Evolutionary conservation across 257 asterid genomes (phyloP), one percentile per base, ranked within the genome.

Genomic region (Striga asiatica): DNA sequence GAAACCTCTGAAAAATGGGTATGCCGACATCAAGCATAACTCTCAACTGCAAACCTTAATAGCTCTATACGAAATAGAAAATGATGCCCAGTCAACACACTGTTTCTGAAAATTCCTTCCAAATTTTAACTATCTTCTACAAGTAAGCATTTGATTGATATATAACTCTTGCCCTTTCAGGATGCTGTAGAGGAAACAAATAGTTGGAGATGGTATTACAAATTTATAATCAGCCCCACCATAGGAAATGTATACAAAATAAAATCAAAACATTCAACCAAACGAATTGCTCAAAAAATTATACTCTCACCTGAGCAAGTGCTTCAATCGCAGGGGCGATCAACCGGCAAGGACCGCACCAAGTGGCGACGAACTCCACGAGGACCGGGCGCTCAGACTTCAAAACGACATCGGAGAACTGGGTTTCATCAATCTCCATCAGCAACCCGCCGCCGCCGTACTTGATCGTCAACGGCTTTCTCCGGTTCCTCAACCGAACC

Each of bases 291-390:
- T 49, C 45, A 43, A 45, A 32, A n/a, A n/a, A n/a, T n/a, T n/a
- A n/a, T n/a, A n/a, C n/a, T n/a, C 61, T 27, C n/a, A 81, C 96
- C 92, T 83, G 74, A 55, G 96, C 89, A 38, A 87, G 71, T 17
- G 81, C 54, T 63, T 79, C 79, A 62, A 87, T 66, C 39, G 89
- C 83, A 0, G 93, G 87, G 58, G 84, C 80, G 14, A 87, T 81
- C 80, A 87, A 70, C 42, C 96, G 96, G 76, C 96, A 87, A 39
- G 94, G 94, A 20, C 96, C 94, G 68, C 96, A 87, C 96, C 96
- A 87, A 17, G 83, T 74, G 55, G 96, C 96, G 11, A 83, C 83
- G 62, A 87, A 87, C 76, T 87, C 96, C 13, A 83, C 94, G 8
- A 87, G 92, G 22, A 87, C 96, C 3, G 96, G 94, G 54, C 70